A percentile compares a stretch with the other conserved stretches of the same genome.
These are phyloP conservation scores for Penicillium brevicompactum DNA, from an alignment of 2,329 filamentous ascomycete species.

Conservation along the genomic window DNA sequence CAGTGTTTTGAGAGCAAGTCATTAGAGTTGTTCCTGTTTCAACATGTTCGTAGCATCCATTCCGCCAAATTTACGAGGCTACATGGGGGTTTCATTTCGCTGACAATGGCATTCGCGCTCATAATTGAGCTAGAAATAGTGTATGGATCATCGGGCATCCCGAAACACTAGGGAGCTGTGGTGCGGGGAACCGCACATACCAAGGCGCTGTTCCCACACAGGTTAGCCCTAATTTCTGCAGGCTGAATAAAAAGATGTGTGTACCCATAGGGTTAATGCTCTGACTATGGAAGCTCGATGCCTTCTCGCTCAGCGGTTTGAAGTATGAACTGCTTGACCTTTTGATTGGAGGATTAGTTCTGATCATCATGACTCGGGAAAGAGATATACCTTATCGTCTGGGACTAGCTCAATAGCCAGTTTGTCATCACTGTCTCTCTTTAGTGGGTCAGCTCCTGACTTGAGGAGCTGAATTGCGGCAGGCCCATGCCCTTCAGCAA, in stretches of 20 bases:
- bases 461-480: constrained; percentile 80
- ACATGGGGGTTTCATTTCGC: neutral
- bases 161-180: neutral
- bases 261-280: too few relatives aligned
- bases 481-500: constrained; percentile 68
- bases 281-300: constrained; percentile 59
- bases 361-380: neutral
- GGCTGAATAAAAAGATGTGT: neutral
- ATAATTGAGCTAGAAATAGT: neutral
- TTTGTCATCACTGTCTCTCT: constrained; percentile 70
- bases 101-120: neutral
- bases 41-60: neutral
- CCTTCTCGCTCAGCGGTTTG: constrained; percentile 82
- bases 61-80: neutral
- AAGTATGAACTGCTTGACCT: constrained; percentile 77
- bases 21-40: neutral
- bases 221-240: neutral
- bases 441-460: constrained; percentile 78
- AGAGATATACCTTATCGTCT: constrained; percentile 70
- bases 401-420: constrained; percentile 81
- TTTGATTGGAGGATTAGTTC: constrained; percentile 5
- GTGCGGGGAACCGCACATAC: constrained; percentile 17
- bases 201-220: neutral
- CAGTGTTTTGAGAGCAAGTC: neutral
- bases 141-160: neutral